Evolutionary conservation across 495 filamentous ascomycete species (phyloP), one percentile per base, ranked within the genome.

Genomic region (Ascodesmis nigricans): DNA sequence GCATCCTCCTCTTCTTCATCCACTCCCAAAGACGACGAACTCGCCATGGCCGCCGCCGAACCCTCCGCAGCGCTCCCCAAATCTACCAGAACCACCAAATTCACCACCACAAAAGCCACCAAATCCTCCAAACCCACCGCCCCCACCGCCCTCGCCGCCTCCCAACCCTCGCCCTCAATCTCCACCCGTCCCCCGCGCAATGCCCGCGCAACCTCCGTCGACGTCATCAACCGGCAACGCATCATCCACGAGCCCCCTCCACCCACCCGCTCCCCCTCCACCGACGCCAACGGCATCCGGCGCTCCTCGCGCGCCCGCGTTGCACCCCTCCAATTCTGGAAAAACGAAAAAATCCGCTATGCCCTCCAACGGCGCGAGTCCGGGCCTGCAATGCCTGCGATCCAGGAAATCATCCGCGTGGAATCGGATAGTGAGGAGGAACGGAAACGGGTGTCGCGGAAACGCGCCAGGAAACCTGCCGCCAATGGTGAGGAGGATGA

Each of bases 241-340:
- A 30, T 39, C 25, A 32, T 51, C 33, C 36, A 31, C 19, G 39
- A 35, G 14, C 33, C 31, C 1, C 47, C 47, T 1, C 30, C 38
- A 4, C 36, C 41, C 20, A 24, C 36, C n/a, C 32, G 40, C 8
- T n/a, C 30, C 8, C 9, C 29, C n/a, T 35, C 48, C 2, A 38
- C 25, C 16, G 47, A 50, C 1, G 26, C 29, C 29, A 50, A 62
- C 4, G 59, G 58, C 1, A 57, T 60, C 27, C 64, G 64, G 18
- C 65, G 69, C 29, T 69, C 60, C 16, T 69, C 65, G 6, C 57
- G 73, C 29, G 55, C 59, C 3, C 62, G 62, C 9, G 65, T 82
- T 36, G 68, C 74, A 40, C 87, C 87, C 4, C 53, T 93, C n/a
- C 68, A 73, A 23, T 84, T 62, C 50, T 95, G 87, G 87, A 70